Evolutionary conservation across 2,329 filamentous ascomycete genomes (phyloP).

Genomic region (Ophiocordyceps unilateralis): DNA sequence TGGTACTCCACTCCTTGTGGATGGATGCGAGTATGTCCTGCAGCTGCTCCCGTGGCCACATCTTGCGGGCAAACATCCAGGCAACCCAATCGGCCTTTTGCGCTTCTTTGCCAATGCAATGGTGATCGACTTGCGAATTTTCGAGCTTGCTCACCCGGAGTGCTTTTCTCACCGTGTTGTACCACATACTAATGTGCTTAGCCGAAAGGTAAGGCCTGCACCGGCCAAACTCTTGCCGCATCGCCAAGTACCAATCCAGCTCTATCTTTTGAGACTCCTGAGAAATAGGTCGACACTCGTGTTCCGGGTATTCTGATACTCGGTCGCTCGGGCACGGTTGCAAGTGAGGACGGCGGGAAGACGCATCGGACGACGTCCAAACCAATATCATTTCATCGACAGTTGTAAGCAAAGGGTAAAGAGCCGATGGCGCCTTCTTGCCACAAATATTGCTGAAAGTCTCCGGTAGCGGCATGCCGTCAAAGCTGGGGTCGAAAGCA

Average conservation of each 20-base stretch:
- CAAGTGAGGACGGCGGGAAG: not conserved
- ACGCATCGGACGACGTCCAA: not conserved
- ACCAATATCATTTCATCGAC: not conserved
- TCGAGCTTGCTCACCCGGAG: not conserved
- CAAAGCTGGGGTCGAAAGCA: too few species aligned
- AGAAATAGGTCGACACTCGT: not conserved
- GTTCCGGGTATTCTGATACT: not conserved
- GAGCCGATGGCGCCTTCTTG: too few species aligned
- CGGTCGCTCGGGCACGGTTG: not conserved
- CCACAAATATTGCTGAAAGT: not conserved
- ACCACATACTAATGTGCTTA: not conserved
- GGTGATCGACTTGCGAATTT: not conserved
- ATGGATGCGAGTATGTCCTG: not conserved
- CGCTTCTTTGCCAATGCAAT: not conserved
- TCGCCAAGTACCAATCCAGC: not conserved
- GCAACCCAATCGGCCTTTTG: not conserved
- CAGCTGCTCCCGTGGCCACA: not conserved
- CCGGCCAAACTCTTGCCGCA: not conserved
- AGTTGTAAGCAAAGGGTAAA: not conserved
- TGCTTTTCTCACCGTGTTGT: not conserved
- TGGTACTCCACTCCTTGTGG: not conserved
- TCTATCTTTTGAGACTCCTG: not conserved
- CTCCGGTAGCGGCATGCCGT: too few species aligned
- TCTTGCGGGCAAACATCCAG: not conserved
- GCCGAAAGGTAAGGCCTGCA: not conserved